Evolutionary conservation across 805 yeast species (phyloP).

Genomic region (Kodamaea neixiangensis): DNA sequence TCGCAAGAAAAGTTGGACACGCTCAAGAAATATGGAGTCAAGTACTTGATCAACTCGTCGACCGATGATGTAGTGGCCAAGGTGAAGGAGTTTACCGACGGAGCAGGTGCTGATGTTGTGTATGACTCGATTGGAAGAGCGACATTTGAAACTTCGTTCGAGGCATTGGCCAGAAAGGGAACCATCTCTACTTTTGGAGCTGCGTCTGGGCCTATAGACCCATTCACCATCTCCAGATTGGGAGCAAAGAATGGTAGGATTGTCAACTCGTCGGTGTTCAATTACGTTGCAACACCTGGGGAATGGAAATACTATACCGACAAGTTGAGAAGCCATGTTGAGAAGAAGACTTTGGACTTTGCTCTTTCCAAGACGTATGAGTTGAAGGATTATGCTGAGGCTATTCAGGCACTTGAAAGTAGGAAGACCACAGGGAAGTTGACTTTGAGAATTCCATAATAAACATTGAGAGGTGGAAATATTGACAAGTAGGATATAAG

Average conservation of each 20-base stretch:
- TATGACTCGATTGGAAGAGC: slow-evolving; percentile 81
- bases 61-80: slow-evolving; percentile 57
- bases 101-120: slow-evolving; percentile 66
- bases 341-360: slow-evolving; percentile 51
- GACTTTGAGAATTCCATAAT: slow-evolving; percentile 53
- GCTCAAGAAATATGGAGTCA: slow-evolving; percentile 78
- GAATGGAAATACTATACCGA: slow-evolving; percentile 53
- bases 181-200: slow-evolving; percentile 78
- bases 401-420: slow-evolving; percentile 61
- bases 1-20: slow-evolving; percentile 65
- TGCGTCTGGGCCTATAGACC: slow-evolving; percentile 81
- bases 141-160: slow-evolving; percentile 66
- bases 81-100: slow-evolving; percentile 61
- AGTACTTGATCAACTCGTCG: slow-evolving; percentile 57
- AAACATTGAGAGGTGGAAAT: no score
- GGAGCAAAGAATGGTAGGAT: slow-evolving; percentile 64
- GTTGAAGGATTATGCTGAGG: slow-evolving; percentile 60
- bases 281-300: slow-evolving; percentile 52
- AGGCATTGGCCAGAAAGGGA: slow-evolving; percentile 67
- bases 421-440: slow-evolving; percentile 79
- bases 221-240: slow-evolving; percentile 53
- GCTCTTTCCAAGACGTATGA: slow-evolving; percentile 56
- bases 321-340: slow-evolving; percentile 28
- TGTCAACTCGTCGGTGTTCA: slow-evolving; percentile 58
- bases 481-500: no score